These are phyloP conservation scores for Nematocida sp. DNA, from an alignment of 371 early-diverging fungal species.

Conservation along the genomic window DNA sequence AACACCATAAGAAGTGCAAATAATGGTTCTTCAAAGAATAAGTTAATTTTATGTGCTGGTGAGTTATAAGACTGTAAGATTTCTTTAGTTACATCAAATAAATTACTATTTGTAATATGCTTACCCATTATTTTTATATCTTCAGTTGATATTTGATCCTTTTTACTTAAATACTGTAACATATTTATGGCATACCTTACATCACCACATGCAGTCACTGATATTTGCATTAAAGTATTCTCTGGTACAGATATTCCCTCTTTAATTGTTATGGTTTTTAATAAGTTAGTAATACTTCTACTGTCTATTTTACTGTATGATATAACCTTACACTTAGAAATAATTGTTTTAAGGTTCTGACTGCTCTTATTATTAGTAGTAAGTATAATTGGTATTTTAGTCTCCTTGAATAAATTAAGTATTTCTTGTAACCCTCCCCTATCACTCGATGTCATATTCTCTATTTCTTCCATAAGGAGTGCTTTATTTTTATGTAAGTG, in stretches of 20 bases:
- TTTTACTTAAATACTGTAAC: slow-evolving; percentile 78
- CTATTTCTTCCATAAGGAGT: slow-evolving; percentile 98
- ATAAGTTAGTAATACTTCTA: slow-evolving; percentile 74
- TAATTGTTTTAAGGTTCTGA: slow-evolving; percentile 81
- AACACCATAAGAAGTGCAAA: slow-evolving; percentile 86
- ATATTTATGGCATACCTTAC: slow-evolving; percentile 95
- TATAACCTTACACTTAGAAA: slow-evolving; percentile 81
- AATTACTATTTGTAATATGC: slow-evolving; percentile 71
- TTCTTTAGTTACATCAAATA: slow-evolving; percentile 80
- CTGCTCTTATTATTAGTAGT: slow-evolving; percentile 93
- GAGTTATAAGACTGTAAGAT: slow-evolving; percentile 72
- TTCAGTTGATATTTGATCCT: slow-evolving; percentile 75
- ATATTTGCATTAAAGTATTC: slow-evolving; percentile 82
- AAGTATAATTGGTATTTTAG: slow-evolving; percentile 91
- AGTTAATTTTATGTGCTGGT: slow-evolving; percentile 77
- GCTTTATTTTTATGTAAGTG: slow-evolving; percentile 67
- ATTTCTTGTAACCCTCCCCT: slow-evolving; percentile 90
- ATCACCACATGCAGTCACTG: slow-evolving; percentile 79
- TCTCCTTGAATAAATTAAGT: slow-evolving; percentile 80
- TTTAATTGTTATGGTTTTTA: slow-evolving; percentile 76
- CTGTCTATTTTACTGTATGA: slow-evolving; percentile 77
- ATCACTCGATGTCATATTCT: slow-evolving; percentile 93
- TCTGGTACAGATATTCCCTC: slow-evolving; percentile 78
- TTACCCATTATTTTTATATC: slow-evolving; percentile 75
- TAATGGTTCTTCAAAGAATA: slow-evolving; percentile 86